Evolutionary conservation across 1,284 basidiomycete genomes (phyloP).

Genomic region (Heliocybe sulcata): DNA sequence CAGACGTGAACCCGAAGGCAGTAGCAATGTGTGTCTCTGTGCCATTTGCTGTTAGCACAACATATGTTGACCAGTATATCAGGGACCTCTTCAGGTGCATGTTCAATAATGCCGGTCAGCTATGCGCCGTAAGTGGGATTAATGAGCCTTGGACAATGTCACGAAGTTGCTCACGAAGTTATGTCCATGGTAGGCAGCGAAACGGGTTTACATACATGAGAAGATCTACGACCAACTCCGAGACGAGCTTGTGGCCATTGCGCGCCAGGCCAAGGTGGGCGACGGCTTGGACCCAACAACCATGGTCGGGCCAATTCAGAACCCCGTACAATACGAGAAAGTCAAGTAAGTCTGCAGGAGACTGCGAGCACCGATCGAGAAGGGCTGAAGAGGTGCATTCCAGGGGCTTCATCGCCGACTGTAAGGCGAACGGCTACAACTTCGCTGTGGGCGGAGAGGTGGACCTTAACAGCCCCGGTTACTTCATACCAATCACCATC

Average conservation of each 20-base stretch:
- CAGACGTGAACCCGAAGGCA: conserved; percentile 9
- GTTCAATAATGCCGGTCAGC: conserved; percentile 9
- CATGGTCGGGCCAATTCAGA: conserved; percentile 10
- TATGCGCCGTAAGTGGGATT: conserved; percentile 6
- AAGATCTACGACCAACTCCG: conserved; percentile 10
- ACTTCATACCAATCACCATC: conserved; percentile 9
- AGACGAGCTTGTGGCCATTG: conserved; percentile 9
- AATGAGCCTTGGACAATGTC: neutral
- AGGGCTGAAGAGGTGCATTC: neutral
- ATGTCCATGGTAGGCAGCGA: conserved; percentile 4
- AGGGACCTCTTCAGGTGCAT: conserved; percentile 6
- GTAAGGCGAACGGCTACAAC: conserved; percentile 9
- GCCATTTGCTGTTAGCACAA: neutral
- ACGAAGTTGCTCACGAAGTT: neutral
- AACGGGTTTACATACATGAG: conserved; percentile 11
- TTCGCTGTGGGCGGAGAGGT: conserved; percentile 7
- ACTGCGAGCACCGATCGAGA: neutral
- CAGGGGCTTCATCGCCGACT: conserved; percentile 9
- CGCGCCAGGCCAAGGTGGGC: conserved; percentile 7
- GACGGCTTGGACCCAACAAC: conserved; percentile 9
- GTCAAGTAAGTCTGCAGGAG: conserved; percentile 7
- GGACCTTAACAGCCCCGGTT: conserved; percentile 6
- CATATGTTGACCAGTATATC: neutral
- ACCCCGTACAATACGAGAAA: conserved; percentile 8
- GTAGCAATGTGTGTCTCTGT: conserved; percentile 8